These are phyloP conservation scores for Chlamydomonas schloesseri DNA, from an alignment of 139 green algal genomes.

Conservation along the genomic window DNA sequence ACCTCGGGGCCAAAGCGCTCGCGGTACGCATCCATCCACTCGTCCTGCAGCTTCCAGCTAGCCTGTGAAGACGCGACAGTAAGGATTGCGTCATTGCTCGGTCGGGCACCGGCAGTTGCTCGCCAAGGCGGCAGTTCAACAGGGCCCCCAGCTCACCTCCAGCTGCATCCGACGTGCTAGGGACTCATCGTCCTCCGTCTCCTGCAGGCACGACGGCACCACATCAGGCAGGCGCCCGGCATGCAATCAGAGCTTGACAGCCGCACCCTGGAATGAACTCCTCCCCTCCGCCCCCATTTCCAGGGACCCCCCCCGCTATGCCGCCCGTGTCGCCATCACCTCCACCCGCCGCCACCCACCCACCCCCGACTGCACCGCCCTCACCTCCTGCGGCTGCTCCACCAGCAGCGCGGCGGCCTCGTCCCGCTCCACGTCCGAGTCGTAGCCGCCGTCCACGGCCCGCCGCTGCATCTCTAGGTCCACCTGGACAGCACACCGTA, in stretches of 20 bases:
- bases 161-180: neutral
- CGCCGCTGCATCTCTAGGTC: constrained; percentile 59
- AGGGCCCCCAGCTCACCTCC: neutral
- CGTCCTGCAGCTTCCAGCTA: constrained; percentile 55
- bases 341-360: neutral
- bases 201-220: neutral
- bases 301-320: too few relatives aligned
- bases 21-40: constrained; percentile 71
- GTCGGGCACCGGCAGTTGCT: too few relatives aligned
- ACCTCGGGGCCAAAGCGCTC: constrained; percentile 50
- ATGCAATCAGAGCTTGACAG: too few relatives aligned
- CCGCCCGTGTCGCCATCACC: neutral
- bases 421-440: constrained; percentile 60
- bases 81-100: too few relatives aligned
- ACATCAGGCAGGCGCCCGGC: too few relatives aligned
- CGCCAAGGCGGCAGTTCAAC: too few relatives aligned
- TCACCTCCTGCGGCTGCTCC: neutral
- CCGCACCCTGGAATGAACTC: too few relatives aligned
- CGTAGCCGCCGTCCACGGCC: constrained; percentile 56
- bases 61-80: neutral
- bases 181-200: neutral
- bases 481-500: constrained; percentile 6
- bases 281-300: too few relatives aligned
- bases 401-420: constrained; percentile 22
- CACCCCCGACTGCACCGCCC: neutral